These are phyloP conservation scores for Ambrosiella beaveri DNA, from an alignment of 2,329 filamentous ascomycete species.

Conservation along the genomic window DNA sequence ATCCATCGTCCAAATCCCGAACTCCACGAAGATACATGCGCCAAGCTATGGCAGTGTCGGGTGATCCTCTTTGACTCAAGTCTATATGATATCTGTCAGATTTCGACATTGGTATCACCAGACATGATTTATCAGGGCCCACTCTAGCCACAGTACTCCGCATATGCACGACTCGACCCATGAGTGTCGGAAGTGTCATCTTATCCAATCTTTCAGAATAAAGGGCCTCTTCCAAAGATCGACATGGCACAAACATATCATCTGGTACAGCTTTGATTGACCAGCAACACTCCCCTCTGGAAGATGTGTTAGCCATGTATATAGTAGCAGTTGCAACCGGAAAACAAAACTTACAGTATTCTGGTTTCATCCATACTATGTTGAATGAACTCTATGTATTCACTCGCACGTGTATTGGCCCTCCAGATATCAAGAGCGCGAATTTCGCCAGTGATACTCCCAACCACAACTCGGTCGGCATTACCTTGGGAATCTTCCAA, in stretches of 20 bases:
- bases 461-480: conserved; percentile 32
- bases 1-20: too few relatives aligned
- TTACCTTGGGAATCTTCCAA: conserved; percentile 27
- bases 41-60: too few relatives aligned
- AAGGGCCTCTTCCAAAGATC: conserved; percentile 8
- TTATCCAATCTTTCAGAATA: not conserved
- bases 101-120: too few relatives aligned
- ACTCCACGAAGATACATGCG: too few relatives aligned
- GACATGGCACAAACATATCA: conserved; percentile 4
- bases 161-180: too few relatives aligned
- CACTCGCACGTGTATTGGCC: conserved; percentile 10
- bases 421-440: conserved; percentile 39
- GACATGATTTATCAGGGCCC: too few relatives aligned
- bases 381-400: not conserved
- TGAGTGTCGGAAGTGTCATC: not conserved
- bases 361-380: not conserved
- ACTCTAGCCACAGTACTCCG: too few relatives aligned
- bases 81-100: too few relatives aligned
- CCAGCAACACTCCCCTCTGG: not conserved
- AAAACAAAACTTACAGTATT: not conserved
- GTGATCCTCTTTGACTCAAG: too few relatives aligned
- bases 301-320: not conserved
- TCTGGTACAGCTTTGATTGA: not conserved
- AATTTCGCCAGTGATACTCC: conserved; percentile 31
- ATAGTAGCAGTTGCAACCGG: not conserved